phyloP scores from a whole-genome alignment of 352 stramenopile species.

The Pythium aristosporum region DNA sequence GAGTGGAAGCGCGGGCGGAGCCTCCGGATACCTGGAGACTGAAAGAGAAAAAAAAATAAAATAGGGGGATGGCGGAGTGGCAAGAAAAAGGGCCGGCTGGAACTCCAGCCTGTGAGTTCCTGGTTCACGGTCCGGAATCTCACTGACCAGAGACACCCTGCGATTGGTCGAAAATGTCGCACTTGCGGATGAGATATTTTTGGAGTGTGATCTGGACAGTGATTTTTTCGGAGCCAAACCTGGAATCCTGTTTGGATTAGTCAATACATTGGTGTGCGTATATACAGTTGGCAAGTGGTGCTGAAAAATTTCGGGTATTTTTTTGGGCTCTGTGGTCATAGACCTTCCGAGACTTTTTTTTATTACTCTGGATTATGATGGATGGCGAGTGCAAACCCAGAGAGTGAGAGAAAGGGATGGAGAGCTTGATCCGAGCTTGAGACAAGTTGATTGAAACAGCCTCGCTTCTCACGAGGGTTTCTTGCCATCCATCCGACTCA shows the following conservation, averaged over 20 bases:
- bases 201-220: no score
- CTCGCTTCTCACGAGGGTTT: neutral
- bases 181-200: conserved; percentile 17
- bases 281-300: neutral
- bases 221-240: no score
- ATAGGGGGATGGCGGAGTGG: neutral
- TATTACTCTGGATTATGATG: no score
- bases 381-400: no score
- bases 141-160: neutral
- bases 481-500: neutral
- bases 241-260: no score
- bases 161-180: conserved; percentile 6
- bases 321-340: conserved; percentile 1
- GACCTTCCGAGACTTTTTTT: conserved; percentile 2
- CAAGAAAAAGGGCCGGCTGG: no score
- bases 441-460: neutral
- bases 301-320: neutral
- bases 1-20: neutral
- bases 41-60: neutral
- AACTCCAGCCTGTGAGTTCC: no score
- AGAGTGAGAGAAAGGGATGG: no score
- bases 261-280: no score
- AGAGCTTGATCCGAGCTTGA: no score
- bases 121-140: neutral
- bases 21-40: no score